phyloP scores from a whole-genome alignment of 257 asterid genomes.

The Rehmannia glutinosa region DNA sequence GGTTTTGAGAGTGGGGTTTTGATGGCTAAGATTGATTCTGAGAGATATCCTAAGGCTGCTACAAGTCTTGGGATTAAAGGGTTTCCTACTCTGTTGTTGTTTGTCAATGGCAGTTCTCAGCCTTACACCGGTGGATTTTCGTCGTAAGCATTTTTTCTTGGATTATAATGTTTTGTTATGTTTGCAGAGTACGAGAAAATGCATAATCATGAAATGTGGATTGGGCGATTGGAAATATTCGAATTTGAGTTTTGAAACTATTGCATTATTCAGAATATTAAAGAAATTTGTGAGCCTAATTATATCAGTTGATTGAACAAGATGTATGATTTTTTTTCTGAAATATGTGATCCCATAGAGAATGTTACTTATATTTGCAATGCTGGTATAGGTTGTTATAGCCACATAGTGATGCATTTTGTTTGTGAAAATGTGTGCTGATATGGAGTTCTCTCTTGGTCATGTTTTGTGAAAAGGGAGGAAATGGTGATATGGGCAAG shows the following conservation, averaged over 20 bases:
- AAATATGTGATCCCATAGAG: too few species aligned
- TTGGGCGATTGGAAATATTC: neutral
- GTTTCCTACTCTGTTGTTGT: slow-evolving; percentile 77
- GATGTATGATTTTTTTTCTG: neutral
- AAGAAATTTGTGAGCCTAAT: neutral
- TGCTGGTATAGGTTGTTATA: neutral
- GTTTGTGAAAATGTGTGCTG: slow-evolving; percentile 14
- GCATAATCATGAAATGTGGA: neutral
- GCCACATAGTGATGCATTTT: neutral
- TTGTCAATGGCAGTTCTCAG: slow-evolving; percentile 74
- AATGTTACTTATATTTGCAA: neutral
- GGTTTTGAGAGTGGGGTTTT: slow-evolving; percentile 50
- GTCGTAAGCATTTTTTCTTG: slow-evolving; percentile 45
- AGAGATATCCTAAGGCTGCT: slow-evolving; percentile 76
- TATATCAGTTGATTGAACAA: neutral
- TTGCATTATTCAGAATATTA: neutral
- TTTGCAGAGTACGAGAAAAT: neutral
- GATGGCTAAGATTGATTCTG: slow-evolving; percentile 88
- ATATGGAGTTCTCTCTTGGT: slow-evolving; percentile 13
- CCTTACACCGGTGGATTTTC: slow-evolving; percentile 91
- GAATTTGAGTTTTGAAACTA: neutral
- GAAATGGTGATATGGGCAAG: slow-evolving; percentile 89
- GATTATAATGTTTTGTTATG: neutral
- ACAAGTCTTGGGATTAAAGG: slow-evolving; percentile 70
- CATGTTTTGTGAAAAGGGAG: slow-evolving; percentile 52